Percentiles rank a stretch among this genome's conserved stretches.
phyloP scores from a whole-genome alignment of 1,284 basidiomycete species.

The Ustilago trichophora region DNA sequence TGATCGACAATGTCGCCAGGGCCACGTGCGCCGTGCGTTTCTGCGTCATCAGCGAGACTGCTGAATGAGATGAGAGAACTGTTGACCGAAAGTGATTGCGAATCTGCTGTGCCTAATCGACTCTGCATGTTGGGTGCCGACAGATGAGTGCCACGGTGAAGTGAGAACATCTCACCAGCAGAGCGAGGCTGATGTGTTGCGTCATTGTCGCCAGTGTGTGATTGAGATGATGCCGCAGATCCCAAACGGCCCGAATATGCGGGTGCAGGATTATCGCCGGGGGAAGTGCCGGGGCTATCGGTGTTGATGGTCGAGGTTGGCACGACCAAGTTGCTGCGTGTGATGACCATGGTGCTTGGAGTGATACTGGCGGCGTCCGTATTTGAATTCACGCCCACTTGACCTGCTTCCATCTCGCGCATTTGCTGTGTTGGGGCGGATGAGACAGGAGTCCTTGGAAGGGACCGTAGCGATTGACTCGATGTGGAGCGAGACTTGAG shows the following conservation, averaged over 20 bases:
- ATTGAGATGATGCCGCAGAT: conserved; percentile 16
- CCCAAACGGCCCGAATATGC: conserved; percentile 19
- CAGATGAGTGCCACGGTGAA: not conserved
- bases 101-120: not conserved
- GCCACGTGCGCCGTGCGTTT: not conserved
- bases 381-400: not conserved
- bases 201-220: conserved; percentile 12
- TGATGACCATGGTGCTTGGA: conserved; percentile 24
- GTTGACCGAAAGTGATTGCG: conserved; percentile 1
- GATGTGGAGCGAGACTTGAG: conserved; percentile 18
- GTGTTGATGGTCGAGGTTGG: not conserved
- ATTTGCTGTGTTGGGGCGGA: conserved; percentile 18
- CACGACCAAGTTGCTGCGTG: conserved; percentile 14
- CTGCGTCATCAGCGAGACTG: conserved; percentile 6
- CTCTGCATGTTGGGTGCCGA: not conserved
- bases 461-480: conserved; percentile 14
- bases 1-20: not conserved
- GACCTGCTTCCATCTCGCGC: conserved; percentile 32
- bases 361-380: conserved; percentile 2
- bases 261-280: conserved; percentile 17
- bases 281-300: not conserved
- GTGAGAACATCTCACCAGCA: not conserved
- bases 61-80: conserved; percentile 8
- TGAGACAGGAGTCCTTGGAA: conserved; percentile 7
- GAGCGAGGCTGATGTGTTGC: not conserved